Conservation (phyloP, 2,329 filamentous ascomycete genomes). For the Monosporascus sp. region DNA sequence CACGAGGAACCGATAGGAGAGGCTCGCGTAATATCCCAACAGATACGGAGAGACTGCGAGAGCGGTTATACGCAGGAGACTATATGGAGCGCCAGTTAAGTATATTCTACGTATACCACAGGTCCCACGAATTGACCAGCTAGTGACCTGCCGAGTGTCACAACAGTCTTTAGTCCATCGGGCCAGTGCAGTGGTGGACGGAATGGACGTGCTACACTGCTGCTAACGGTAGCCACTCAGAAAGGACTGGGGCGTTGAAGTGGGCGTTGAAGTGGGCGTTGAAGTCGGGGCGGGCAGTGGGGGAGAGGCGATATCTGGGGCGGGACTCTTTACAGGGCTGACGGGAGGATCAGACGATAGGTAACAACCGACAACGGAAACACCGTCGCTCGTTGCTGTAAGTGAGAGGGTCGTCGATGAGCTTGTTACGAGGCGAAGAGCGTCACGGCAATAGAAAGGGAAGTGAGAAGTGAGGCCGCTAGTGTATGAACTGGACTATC, state of each 20-base stretch:
- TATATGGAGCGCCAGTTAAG: conserved; percentile 7
- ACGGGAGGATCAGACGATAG: background rate
- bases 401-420: background rate
- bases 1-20: conserved; percentile 25
- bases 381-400: too few species aligned
- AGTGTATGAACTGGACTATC: too few species aligned
- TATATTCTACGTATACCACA: conserved; percentile 8
- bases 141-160: conserved; percentile 14
- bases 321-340: background rate
- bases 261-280: too few species aligned
- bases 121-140: conserved; percentile 8
- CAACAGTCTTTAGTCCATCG: conserved; percentile 16
- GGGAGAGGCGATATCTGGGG: background rate
- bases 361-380: background rate
- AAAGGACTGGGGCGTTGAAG: conserved; percentile 6
- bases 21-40: conserved; percentile 20
- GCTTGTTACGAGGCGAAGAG: too few species aligned
- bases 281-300: conserved; percentile 6
- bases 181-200: conserved; percentile 19
- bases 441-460: too few species aligned
- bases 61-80: conserved; percentile 14
- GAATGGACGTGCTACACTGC: conserved; percentile 15
- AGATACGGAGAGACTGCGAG: conserved; percentile 13
- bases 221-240: conserved; percentile 16
- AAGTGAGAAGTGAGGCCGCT: too few species aligned